Evolutionary conservation across 2,329 filamentous ascomycete genomes (phyloP).

Genomic region (Corniculantispora saksenae): DNA sequence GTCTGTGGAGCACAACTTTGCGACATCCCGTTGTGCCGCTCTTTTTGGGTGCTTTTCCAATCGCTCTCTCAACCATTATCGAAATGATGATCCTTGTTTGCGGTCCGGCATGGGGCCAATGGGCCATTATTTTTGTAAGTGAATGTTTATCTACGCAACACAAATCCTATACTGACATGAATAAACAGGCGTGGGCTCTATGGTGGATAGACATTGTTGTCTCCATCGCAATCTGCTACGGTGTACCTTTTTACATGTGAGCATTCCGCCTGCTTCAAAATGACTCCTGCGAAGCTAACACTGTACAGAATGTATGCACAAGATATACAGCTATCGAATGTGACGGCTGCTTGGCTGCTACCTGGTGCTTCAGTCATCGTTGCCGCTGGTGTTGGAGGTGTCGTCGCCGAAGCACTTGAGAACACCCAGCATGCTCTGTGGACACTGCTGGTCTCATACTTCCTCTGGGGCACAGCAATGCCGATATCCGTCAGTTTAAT

Average conservation of each 20-base stretch:
- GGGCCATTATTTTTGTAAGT: conserved; percentile 42
- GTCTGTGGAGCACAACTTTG: conserved; percentile 63
- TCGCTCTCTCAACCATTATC: conserved; percentile 64
- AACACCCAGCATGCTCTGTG: conserved; percentile 53
- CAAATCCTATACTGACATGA: neutral
- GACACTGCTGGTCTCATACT: conserved; percentile 58
- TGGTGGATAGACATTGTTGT: conserved; percentile 55
- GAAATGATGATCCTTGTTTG: conserved; percentile 61
- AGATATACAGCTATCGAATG: conserved; percentile 42
- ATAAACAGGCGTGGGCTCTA: conserved; percentile 45
- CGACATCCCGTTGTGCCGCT: conserved; percentile 61
- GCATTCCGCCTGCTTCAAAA: conserved; percentile 28
- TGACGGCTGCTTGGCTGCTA: conserved; percentile 62
- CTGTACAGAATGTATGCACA: conserved; percentile 18
- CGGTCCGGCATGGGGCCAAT: conserved; percentile 55
- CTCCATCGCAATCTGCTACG: conserved; percentile 47
- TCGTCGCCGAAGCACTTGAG: conserved; percentile 57
- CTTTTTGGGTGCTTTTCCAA: conserved; percentile 64
- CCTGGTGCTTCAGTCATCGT: conserved; percentile 65
- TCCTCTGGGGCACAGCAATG: conserved; percentile 61
- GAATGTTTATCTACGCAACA: no score
- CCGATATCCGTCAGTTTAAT: conserved; percentile 55
- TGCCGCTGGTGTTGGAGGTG: conserved; percentile 57
- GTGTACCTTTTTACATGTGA: conserved; percentile 54
- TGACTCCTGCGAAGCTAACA: neutral